Percentiles rank a stretch among this genome's conserved stretches.
phyloP scores from a whole-genome alignment of 371 early-diverging fungal species.

The Dentiscutata heterogama region DNA sequence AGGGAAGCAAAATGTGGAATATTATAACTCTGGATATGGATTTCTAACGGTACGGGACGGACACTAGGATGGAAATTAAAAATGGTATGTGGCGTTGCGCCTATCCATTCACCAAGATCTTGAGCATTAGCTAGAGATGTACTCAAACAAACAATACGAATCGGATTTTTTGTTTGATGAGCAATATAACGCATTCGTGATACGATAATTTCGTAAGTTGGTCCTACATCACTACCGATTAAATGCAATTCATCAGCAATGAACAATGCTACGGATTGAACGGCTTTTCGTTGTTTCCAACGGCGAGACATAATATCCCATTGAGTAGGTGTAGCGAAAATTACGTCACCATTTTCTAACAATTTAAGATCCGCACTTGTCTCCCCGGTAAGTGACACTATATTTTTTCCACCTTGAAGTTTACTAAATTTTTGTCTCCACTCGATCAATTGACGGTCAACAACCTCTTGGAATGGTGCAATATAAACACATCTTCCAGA shows the following conservation, averaged over 20 bases:
- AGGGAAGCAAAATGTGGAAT: constrained; percentile 92
- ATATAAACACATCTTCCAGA: constrained; percentile 88
- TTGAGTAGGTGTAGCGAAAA: constrained; percentile 96
- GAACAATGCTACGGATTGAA: constrained; percentile 90
- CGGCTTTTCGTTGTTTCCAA: constrained; percentile 93
- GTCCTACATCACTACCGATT: constrained; percentile 88
- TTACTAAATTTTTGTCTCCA: constrained; percentile 82
- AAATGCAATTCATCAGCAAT: constrained; percentile 98
- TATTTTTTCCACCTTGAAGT: constrained; percentile 78
- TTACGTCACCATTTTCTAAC: constrained; percentile 88
- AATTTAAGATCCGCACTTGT: constrained; percentile 90
- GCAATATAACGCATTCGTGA: constrained; percentile 95
- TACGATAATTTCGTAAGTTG: constrained; percentile 91
- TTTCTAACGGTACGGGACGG: constrained; percentile 93
- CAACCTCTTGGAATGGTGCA: constrained; percentile 92
- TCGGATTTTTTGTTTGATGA: constrained; percentile 79
- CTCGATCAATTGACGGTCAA: constrained; percentile 78
- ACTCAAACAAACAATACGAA: constrained; percentile 93
- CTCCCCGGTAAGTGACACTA: constrained; percentile 96
- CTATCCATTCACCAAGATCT: constrained; percentile 97
- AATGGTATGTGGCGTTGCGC: constrained; percentile 76
- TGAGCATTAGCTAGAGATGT: constrained; percentile 94
- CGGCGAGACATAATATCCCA: constrained; percentile 98
- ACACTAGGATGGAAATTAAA: constrained; percentile 96
- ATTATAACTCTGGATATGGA: constrained; percentile 92